Base-by-base conservation (phyloP, 495 filamentous ascomycete genomes). In the Pyrenopolyporus hunteri region DNA sequence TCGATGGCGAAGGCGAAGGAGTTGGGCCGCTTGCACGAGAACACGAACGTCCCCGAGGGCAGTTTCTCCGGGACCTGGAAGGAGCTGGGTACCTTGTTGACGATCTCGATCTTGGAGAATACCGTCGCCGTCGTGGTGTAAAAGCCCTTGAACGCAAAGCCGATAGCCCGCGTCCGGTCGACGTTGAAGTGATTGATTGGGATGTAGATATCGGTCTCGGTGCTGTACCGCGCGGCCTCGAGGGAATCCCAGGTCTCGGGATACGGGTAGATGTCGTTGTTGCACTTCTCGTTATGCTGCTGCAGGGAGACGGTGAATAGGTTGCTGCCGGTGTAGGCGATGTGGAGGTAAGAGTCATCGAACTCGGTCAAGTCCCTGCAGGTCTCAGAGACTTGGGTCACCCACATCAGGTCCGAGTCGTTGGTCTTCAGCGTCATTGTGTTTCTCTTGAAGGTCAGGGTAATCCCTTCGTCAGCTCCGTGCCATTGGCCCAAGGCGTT, bases 1-100 rank as follows among this genome's bases (percentile, higher is more conserved):
- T 92, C 89, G 64, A 92, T 92, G 46, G 89, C 89, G 69, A 92
- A 90, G 0, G 89, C 89, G 70, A 92, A 90, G 0, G 82, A 85
- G 67, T 89, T 88, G 39, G 89, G 87, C 6, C 87, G 79, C 31
- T 79, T 86, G 78, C 89, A 92, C 8, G 80, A 74, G 57, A 91
- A 85, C 29, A 85, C 72, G 29, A 92, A 71, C 2, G 72, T 75
- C 3, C 87, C 88, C 0, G 78, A 87, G 0, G 85, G 80, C 11
- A 89, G 69, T 72, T 90, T 91, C 35, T 71, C 64, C 1, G 87
- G 86, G 22, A 88, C 71, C 8, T 59, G 76, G 60, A 82, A 82
- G 35, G 69, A 65, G 2, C 66, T 31, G 2, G 87, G 88, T 4
- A 86, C 69, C 6, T 73, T 61, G 17, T 75, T 65, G 5, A 91